Conservation (phyloP, 768 basidiomycete species). For the Boletus rubropictus region DNA sequence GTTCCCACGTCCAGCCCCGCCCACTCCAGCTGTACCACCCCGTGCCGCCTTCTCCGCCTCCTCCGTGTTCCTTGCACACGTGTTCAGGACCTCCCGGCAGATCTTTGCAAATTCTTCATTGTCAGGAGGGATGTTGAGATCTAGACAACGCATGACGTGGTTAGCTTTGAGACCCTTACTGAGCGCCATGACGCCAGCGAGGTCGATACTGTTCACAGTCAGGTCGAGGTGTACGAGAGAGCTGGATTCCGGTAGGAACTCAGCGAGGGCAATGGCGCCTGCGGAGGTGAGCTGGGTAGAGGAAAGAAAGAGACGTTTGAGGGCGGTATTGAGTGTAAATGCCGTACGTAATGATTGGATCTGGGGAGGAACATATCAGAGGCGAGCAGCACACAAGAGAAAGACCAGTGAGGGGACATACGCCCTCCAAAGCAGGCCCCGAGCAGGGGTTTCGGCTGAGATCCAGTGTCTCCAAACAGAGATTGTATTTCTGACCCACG, state of each 20-base stretch:
- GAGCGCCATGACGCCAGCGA: slow-evolving; percentile 91
- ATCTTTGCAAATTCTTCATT: slow-evolving; percentile 79
- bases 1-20: not conserved
- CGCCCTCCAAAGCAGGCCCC: slow-evolving; percentile 86
- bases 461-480: slow-evolving; percentile 89
- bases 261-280: slow-evolving; percentile 91
- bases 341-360: slow-evolving; percentile 86
- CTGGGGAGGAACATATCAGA: slow-evolving; percentile 30
- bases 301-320: slow-evolving; percentile 90
- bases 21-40: slow-evolving; percentile 1
- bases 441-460: slow-evolving; percentile 90
- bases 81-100: slow-evolving; percentile 83
- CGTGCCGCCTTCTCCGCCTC: slow-evolving; percentile 51
- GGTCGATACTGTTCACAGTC: slow-evolving; percentile 74
- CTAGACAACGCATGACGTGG: slow-evolving; percentile 82
- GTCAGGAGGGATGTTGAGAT: slow-evolving; percentile 84
- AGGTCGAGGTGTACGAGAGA: slow-evolving; percentile 89
- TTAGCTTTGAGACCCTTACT: slow-evolving; percentile 82
- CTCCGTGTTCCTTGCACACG: slow-evolving; percentile 92
- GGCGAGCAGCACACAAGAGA: not conserved
- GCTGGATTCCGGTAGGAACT: slow-evolving; percentile 88
- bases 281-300: slow-evolving; percentile 72
- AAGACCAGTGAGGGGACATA: slow-evolving; percentile 34
- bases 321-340: slow-evolving; percentile 84
- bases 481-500: slow-evolving; percentile 81